Percentiles rank a stretch among this genome's conserved stretches.
Evolutionary conservation across 768 basidiomycete genomes (phyloP).

Genomic region (Amanita molliuscula): DNA sequence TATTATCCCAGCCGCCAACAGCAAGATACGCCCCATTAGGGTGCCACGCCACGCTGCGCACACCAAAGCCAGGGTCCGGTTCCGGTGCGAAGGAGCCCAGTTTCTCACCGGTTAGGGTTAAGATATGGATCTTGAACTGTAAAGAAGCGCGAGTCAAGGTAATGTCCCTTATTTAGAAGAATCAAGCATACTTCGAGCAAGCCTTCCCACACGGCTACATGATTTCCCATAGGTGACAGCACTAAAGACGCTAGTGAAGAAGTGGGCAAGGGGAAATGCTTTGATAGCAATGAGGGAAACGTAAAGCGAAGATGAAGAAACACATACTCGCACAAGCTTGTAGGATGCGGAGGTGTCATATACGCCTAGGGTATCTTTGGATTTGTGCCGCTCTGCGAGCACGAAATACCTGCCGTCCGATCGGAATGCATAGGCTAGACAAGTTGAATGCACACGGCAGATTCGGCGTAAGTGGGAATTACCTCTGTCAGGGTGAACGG

Average conservation of each 20-base stretch:
- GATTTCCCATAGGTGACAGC: slow-evolving; percentile 67
- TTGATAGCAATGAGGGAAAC: slow-evolving; percentile 1
- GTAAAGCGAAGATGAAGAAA: background rate
- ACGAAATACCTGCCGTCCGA: slow-evolving; percentile 77
- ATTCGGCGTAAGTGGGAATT: slow-evolving; percentile 7
- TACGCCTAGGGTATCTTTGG: slow-evolving; percentile 77
- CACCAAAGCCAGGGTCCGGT: slow-evolving; percentile 76
- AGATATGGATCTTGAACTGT: slow-evolving; percentile 69
- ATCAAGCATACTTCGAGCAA: slow-evolving; percentile 53
- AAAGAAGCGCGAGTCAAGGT: slow-evolving; percentile 3
- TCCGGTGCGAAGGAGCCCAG: slow-evolving; percentile 61
- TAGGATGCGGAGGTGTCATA: slow-evolving; percentile 69
- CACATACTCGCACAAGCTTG: slow-evolving; percentile 59
- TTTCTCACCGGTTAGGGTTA: slow-evolving; percentile 55
- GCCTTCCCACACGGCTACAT: slow-evolving; percentile 78
- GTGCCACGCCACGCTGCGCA: slow-evolving; percentile 76
- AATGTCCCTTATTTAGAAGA: background rate
- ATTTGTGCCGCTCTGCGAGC: slow-evolving; percentile 82
- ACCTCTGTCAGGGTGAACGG: slow-evolving; percentile 77
- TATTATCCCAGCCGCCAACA: slow-evolving; percentile 84
- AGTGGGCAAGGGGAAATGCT: slow-evolving; percentile 85
- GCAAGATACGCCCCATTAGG: slow-evolving; percentile 77
- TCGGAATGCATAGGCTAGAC: slow-evolving; percentile 65
- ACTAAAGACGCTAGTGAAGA: slow-evolving; percentile 58
- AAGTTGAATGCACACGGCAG: background rate